phyloP scores from a whole-genome alignment of 1,139 yeast genomes.

The Hemisphaericaspora xylofermentans region DNA sequence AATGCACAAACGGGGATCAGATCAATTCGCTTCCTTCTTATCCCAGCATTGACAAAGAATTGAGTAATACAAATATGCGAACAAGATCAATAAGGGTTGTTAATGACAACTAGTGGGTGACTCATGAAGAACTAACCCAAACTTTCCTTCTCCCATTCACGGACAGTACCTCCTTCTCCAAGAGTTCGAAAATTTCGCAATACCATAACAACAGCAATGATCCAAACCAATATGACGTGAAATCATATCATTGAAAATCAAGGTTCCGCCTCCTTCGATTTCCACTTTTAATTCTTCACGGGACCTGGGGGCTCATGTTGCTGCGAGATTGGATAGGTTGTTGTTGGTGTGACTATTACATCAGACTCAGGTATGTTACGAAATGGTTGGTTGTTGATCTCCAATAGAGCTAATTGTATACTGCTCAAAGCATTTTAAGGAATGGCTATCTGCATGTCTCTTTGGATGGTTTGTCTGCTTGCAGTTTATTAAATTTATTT shows the following conservation, averaged over 20 bases:
- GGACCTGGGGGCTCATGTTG: constrained; percentile 67
- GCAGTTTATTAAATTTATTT: neutral
- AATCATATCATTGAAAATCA: constrained; percentile 80
- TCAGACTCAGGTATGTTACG: constrained; percentile 37
- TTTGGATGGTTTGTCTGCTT: too few species aligned
- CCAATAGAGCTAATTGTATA: constrained; percentile 2
- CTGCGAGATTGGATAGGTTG: constrained; percentile 79
- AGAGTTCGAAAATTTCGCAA: constrained; percentile 67
- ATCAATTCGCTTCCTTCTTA: constrained; percentile 92
- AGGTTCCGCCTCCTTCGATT: constrained; percentile 83
- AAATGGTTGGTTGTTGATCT: neutral
- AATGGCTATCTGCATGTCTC: too few species aligned
- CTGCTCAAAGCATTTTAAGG: constrained; percentile 24
- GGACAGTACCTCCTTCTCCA: constrained; percentile 55
- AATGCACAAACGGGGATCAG: too few species aligned
- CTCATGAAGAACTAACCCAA: constrained; percentile 80
- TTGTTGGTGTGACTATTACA: constrained; percentile 43
- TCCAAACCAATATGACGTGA: constrained; percentile 83
- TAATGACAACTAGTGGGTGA: too few species aligned
- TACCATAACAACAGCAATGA: constrained; percentile 86
- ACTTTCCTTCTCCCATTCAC: constrained; percentile 89
- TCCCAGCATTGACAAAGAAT: constrained; percentile 87
- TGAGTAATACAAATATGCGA: constrained; percentile 92
- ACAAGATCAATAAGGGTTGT: constrained; percentile 90
- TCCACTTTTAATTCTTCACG: constrained; percentile 95